A percentile compares a stretch with the other conserved stretches of the same genome.
Conservation (phyloP, 1,139 yeast genomes). For the Candida pseudocylindracea region DNA sequence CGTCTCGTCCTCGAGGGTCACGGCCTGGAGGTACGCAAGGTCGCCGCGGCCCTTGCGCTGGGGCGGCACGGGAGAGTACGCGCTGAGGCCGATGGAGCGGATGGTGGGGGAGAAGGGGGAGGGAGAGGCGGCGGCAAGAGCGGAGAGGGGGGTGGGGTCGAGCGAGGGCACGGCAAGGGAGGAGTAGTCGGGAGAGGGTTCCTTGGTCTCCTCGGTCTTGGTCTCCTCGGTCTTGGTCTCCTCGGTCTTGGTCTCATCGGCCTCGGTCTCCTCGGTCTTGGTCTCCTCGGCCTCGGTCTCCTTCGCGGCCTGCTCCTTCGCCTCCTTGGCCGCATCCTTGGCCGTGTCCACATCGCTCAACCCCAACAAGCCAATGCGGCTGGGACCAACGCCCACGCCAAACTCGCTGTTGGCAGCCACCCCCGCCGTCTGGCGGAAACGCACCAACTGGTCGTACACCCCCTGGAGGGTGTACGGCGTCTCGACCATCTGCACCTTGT, state of each 20-base stretch:
- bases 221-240: not conserved
- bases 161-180: no score
- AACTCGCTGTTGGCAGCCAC: no score
- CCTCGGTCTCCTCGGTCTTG: not conserved
- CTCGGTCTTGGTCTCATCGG: no score
- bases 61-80: slow-evolving; percentile 57
- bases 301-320: slow-evolving; percentile 1
- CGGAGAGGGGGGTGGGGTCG: slow-evolving; percentile 1
- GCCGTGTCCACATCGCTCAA: not conserved
- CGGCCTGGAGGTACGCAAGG: slow-evolving; percentile 48
- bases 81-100: no score
- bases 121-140: slow-evolving; percentile 2
- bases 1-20: slow-evolving; percentile 64
- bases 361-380: no score
- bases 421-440: no score
- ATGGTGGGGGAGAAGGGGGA: no score
- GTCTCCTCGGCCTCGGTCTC: not conserved
- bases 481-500: no score
- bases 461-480: no score
- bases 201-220: not conserved
- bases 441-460: no score
- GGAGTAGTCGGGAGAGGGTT: not conserved
- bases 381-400: no score
- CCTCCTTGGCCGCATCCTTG: not conserved
- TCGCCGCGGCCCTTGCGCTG: slow-evolving; percentile 48